These are phyloP conservation scores for Colletotrichum cereale DNA, from an alignment of 2,329 filamentous ascomycete genomes.

Conservation along the genomic window DNA sequence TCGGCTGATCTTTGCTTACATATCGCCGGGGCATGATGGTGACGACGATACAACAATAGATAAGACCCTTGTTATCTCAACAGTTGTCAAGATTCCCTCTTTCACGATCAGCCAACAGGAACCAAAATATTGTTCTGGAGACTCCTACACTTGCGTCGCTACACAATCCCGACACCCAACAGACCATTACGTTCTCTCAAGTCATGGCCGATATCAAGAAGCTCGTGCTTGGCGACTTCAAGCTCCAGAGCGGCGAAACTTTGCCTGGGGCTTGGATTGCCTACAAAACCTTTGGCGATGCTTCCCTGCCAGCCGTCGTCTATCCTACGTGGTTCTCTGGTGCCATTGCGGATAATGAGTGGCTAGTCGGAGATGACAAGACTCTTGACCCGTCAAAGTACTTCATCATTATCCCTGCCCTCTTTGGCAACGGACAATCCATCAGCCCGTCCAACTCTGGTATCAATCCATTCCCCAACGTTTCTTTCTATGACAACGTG, in stretches of 20 bases:
- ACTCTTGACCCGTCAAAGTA: conserved; percentile 69
- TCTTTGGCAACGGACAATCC: conserved; percentile 67
- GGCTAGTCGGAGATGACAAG: conserved; percentile 77
- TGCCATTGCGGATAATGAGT: conserved; percentile 78
- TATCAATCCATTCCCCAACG: conserved; percentile 55
- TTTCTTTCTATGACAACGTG: conserved; percentile 65
- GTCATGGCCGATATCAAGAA: conserved; percentile 50
- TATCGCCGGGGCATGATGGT: background rate
- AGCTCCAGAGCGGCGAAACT: conserved; percentile 72
- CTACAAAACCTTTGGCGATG: conserved; percentile 80
- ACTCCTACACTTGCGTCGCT: background rate
- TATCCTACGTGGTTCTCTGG: conserved; percentile 80
- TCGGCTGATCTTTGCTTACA: background rate
- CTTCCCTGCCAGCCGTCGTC: conserved; percentile 73
- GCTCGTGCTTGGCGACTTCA: conserved; percentile 74
- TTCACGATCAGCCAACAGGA: background rate
- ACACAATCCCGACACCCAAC: background rate
- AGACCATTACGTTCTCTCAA: background rate
- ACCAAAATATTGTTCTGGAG: background rate
- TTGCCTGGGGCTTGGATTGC: conserved; percentile 77
- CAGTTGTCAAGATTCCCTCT: background rate
- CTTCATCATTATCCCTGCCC: conserved; percentile 63
- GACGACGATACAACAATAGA: background rate
- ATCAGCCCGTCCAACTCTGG: conserved; percentile 64
- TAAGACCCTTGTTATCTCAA: background rate